Evolutionary conservation across 2,329 filamentous ascomycete species (phyloP), one percentile per base, ranked within the genome.

Genomic region (Neofusicoccum umdonicola): DNA sequence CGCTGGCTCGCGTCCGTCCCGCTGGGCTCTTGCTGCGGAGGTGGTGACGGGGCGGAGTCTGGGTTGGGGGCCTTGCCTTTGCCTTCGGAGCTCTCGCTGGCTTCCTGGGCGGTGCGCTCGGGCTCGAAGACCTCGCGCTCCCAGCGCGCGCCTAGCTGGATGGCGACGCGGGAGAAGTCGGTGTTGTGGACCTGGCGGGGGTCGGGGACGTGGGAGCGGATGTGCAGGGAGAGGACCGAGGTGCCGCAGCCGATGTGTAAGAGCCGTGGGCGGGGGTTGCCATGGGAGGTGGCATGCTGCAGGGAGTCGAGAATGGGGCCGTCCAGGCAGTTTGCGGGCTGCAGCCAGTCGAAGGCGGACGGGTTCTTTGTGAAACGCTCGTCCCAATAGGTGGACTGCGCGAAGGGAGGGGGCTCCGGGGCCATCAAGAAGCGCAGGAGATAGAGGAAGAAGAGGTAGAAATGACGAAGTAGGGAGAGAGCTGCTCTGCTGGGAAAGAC

Each of bases 241-340:
- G 76, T 78, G 8, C 77, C 77, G 62, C 77, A 78, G 42, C 77
- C 77, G 63, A 78, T 74, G 51, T 79, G 77, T 12, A 79, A 66
- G 17, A 79, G 65, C 13, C 71, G 56, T 2, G 74, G 73, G 12
- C 12, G 27, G 13, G 35, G 37, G 17, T 37, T 41, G 22, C n/a
- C 11, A 17, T n/a, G 51, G 27, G n/a, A 34, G 4, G 41, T 9
- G 22, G 48, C 31, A 56, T 56, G 35, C 2, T 67, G 48, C 50
- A 77, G 41, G 15, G 72, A 72, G 34, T 69, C 69, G 5, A 65
- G 58, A 15, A 78, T 67, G 50, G 69, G 71, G 0, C 71, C 65
- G 63, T 77, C 74, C 15, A 78, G 68, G 8, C 67, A 67, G 12
- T 67, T 69, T 3, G 75, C 71, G 0, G 72, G 70, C 42, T 74